A percentile compares a stretch with the other conserved stretches of the same genome.
phyloP scores from a whole-genome alignment of 164 flowering plant genomes.

The Piper longum region DNA sequence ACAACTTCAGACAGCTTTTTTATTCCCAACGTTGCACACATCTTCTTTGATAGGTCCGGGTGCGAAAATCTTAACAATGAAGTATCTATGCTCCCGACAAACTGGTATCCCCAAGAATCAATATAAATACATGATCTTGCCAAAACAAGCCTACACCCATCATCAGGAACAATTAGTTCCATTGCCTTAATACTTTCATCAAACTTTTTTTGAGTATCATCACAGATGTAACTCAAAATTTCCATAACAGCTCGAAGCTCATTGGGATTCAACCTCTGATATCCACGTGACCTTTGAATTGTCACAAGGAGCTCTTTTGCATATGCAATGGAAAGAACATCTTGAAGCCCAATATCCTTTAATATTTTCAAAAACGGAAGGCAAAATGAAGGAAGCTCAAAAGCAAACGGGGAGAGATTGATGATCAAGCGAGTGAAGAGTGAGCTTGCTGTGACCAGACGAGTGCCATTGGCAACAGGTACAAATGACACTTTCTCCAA shows the following conservation, averaged over 20 bases:
- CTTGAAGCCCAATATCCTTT: slow-evolving; percentile 81
- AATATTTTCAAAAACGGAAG: slow-evolving; percentile 81
- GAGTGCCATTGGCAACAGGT: slow-evolving; percentile 95
- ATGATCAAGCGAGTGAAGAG: slow-evolving; percentile 69
- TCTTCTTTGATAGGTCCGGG: slow-evolving; percentile 60
- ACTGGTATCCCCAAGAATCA: slow-evolving; percentile 73
- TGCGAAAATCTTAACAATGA: slow-evolving; percentile 79
- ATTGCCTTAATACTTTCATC: slow-evolving; percentile 28
- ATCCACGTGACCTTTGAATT: slow-evolving; percentile 82
- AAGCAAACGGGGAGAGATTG: slow-evolving; percentile 91
- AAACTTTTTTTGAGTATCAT: slow-evolving; percentile 19
- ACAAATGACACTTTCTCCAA: slow-evolving; percentile 71
- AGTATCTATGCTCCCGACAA: slow-evolving; percentile 54
- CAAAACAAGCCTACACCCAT: slow-evolving; percentile 87
- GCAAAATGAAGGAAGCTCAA: slow-evolving; percentile 76
- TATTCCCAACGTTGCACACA: slow-evolving; percentile 50
- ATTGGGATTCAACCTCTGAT: slow-evolving; percentile 86
- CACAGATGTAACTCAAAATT: slow-evolving; percentile 56
- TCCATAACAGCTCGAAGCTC: slow-evolving; percentile 92
- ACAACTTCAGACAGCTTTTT: slow-evolving; percentile 77
- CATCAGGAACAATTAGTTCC: slow-evolving; percentile 82
- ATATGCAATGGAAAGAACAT: slow-evolving; percentile 46
- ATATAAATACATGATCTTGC: slow-evolving; percentile 74
- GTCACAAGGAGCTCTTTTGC: slow-evolving; percentile 66
- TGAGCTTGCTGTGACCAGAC: slow-evolving; percentile 59